Percentiles rank a stretch among this genome's conserved stretches.
Evolutionary conservation across 371 early-diverging fungal genomes (phyloP).

Genomic region (Mortierella sp.): DNA sequence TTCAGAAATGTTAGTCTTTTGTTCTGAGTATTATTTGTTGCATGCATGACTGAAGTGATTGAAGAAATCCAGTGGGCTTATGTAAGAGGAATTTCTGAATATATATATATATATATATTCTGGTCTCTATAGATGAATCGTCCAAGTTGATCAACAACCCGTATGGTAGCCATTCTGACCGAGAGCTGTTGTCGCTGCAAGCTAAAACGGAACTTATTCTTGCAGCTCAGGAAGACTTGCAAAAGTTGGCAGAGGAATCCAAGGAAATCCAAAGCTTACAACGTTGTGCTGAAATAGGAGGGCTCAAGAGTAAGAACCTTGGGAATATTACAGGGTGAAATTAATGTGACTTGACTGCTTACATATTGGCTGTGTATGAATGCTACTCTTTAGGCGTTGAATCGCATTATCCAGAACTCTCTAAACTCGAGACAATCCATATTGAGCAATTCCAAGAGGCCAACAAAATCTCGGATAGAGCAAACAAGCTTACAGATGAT

Average conservation of each 20-base stretch:
- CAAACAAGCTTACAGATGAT: slow-evolving; percentile 64
- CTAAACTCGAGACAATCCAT: slow-evolving; percentile 64
- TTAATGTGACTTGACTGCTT: background rate
- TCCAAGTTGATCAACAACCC: slow-evolving; percentile 62
- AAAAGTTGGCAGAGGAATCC: slow-evolving; percentile 63
- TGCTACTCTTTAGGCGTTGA: slow-evolving; percentile 57
- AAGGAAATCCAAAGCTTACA: slow-evolving; percentile 70
- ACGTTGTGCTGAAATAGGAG: slow-evolving; percentile 62
- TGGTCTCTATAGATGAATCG: slow-evolving; percentile 53
- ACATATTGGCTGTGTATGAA: background rate
- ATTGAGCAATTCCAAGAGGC: slow-evolving; percentile 61
- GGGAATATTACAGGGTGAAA: background rate
- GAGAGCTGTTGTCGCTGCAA: slow-evolving; percentile 65
- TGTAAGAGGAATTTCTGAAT: background rate
- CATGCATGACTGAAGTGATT: background rate
- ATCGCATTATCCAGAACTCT: slow-evolving; percentile 60
- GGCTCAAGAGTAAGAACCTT: slow-evolving; percentile 54
- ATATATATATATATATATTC: background rate
- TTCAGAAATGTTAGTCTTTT: slow-evolving; percentile 64
- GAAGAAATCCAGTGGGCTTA: background rate
- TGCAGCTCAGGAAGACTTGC: slow-evolving; percentile 68
- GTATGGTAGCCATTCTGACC: slow-evolving; percentile 62
- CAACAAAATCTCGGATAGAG: slow-evolving; percentile 58
- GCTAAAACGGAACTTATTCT: slow-evolving; percentile 69
- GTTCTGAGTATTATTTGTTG: background rate